Percentiles rank a stretch among this genome's conserved stretches.
Evolutionary conservation across 352 stramenopile genomes (phyloP).

Genomic region (Globisporangium megalacanthum): DNA sequence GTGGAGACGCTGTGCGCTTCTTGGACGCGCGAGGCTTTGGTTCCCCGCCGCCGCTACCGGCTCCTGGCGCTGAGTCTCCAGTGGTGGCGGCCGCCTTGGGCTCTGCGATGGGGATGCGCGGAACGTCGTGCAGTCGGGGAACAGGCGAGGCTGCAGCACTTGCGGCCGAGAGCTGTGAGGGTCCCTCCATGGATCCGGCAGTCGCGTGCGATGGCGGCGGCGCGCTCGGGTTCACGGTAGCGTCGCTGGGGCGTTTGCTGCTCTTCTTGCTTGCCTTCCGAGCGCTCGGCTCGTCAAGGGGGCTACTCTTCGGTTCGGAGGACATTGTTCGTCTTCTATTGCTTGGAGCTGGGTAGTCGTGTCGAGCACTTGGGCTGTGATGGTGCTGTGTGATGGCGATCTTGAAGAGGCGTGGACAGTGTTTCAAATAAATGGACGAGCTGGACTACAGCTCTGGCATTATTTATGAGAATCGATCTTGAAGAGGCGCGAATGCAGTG

Average conservation of each 20-base stretch:
- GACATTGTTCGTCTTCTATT: not conserved
- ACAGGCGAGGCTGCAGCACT: slow-evolving; percentile 12
- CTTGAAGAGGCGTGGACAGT: no score
- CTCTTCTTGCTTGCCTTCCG: slow-evolving; percentile 38
- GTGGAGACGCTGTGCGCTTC: slow-evolving; percentile 29
- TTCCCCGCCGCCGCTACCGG: slow-evolving; percentile 1
- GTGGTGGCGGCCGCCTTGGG: slow-evolving; percentile 22
- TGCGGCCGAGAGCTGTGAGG: slow-evolving; percentile 13
- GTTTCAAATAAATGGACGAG: no score
- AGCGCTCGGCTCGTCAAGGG: slow-evolving; percentile 4
- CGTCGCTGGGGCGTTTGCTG: slow-evolving; percentile 4
- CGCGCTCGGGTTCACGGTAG: not conserved
- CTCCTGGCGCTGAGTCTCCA: not conserved
- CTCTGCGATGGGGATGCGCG: slow-evolving; percentile 40
- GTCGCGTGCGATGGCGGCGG: slow-evolving; percentile 4
- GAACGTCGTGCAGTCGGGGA: slow-evolving; percentile 20
- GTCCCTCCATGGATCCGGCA: not conserved
- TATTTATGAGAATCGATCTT: no score
- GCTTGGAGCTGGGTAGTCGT: no score
- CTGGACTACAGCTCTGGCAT: no score
- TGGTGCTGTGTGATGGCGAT: no score
- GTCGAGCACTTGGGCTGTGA: not conserved
- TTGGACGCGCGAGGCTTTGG: slow-evolving; percentile 33
- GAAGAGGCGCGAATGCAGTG: no score
- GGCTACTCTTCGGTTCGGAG: slow-evolving; percentile 25